Evolutionary conservation across 2,329 filamentous ascomycete genomes (phyloP), one percentile per base, ranked within the genome.

Genomic region (Drechslerella stenobrocha): DNA sequence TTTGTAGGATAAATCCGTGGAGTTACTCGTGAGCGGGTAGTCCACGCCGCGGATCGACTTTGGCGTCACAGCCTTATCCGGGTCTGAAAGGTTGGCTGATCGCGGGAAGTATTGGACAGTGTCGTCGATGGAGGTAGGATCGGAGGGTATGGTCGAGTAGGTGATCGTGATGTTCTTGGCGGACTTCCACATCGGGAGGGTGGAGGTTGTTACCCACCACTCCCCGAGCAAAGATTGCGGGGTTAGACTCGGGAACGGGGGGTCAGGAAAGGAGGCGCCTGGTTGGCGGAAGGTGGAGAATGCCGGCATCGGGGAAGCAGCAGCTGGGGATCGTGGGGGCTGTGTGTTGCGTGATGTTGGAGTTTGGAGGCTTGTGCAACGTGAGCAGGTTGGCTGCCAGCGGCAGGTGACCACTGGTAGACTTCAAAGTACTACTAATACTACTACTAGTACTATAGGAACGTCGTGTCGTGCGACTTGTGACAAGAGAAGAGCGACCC

Each of bases 81-180:
- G 34, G n/a, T n/a, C n/a, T 24, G 55, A 24, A 2, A 48, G 5
- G 18, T 53, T 34, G 5, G 44, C 28, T 23, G 35, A 47, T 8
- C 64, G 56, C 3, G 55, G 56, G 45, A 51, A 84, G 76, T 89
- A 89, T 60, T 83, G 82, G 70, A 93, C 89, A 1, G 86, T 76
- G 76, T 93, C 89, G 75, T 90, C 85, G 69, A 92, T 66, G 42
- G 58, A 13, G 7, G 23, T 13, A 7, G 45, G 77, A 61, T 81
- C 79, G 2, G 74, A 57, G 20, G 76, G 75, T 57, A 79, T 77
- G 37, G 79, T 77, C 7, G 77, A 82, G 80, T 95, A 95, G 30
- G 84, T 87, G 75, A 95, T 92, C 73, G 82, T 82, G 11, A 95
- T 88, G 77, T 93, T 93, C 75, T 85, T 86, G 53, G 87, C 86